A percentile compares a stretch with the other conserved stretches of the same genome.
These are phyloP conservation scores for Aspergillus cristatus DNA, from an alignment of 495 filamentous ascomycete species.

Conservation along the genomic window DNA sequence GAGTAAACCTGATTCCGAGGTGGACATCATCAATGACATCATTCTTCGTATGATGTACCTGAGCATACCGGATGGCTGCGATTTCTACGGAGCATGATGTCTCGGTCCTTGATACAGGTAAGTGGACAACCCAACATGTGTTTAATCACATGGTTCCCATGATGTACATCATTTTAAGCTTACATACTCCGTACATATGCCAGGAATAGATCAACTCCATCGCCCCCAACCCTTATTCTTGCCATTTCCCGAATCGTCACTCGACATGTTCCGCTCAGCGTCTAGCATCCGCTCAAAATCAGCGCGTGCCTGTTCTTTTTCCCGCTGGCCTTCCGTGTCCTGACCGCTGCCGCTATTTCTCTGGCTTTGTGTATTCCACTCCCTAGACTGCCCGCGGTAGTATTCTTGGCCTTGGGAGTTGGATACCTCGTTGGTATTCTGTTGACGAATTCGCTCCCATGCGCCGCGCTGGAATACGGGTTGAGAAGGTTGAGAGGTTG, in stretches of 20 bases:
- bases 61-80: too few relatives aligned
- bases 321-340: slow-evolving; percentile 10
- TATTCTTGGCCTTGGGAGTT: slow-evolving; percentile 1
- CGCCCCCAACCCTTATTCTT: slow-evolving; percentile 15
- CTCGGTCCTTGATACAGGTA: too few relatives aligned
- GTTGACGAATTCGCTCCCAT: slow-evolving; percentile 35
- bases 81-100: too few relatives aligned
- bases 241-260: slow-evolving; percentile 4
- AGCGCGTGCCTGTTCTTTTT: slow-evolving; percentile 28
- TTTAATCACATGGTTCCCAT: too few relatives aligned
- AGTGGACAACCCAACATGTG: too few relatives aligned
- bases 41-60: too few relatives aligned
- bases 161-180: too few relatives aligned
- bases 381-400: slow-evolving; percentile 4
- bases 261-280: slow-evolving; percentile 22
- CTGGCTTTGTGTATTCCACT: slow-evolving; percentile 4
- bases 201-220: slow-evolving; percentile 7
- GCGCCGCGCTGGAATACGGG: slow-evolving; percentile 18
- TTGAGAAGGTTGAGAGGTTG: too few relatives aligned
- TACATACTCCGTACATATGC: too few relatives aligned
- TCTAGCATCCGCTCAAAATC: slow-evolving; percentile 37
- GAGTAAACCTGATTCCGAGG: too few relatives aligned
- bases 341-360: slow-evolving; percentile 6
- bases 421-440: slow-evolving; percentile 9
- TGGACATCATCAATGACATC: too few relatives aligned